Base-by-base conservation (phyloP, 768 basidiomycete species). In the Mycena latifolia region DNA sequence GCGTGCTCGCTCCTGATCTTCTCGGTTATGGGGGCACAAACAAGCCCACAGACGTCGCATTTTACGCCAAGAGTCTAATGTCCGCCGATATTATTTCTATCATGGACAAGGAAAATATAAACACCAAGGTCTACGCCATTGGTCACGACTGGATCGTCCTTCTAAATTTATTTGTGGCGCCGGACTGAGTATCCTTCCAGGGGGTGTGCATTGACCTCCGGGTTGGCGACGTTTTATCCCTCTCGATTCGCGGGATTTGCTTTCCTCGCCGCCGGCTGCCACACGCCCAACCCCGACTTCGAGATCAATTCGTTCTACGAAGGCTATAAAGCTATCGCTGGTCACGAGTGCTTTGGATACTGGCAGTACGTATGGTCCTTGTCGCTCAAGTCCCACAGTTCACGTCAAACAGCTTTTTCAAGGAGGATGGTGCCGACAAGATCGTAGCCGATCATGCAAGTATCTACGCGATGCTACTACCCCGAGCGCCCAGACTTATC, bases 1-100 rank as follows among this genome's bases (percentile, higher is more conserved):
- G 82, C 8, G 67, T 88, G 54, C 74, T 88, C 51, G 82, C 78
- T 1, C 85, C 84, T 1, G 86, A 87, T 70, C 79, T 85, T 78
- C 79, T 87, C 24, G 86, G 86, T 4, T 86, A 84, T 61, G 86
- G 85, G 8, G 79, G 79, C 1, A 85, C 85, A 17, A 77, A 77
- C 66, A 84, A 85, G 61, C 86, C 86, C 3, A 58, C 64, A 0
- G 79, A 84, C 52, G 58, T 72, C 6, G 69, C 63, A 3, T 67
- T 72, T 7, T 88, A 86, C 72, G 61, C 63, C 11, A 28, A 57
- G 35, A 78, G 72, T 53, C 67, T 75, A 29, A 73, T 87, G 48
- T 73, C 73, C 24, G 69, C 78, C 48, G 84, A 84, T 66, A 60
- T 84, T 5, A 57, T 81, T 39, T 81, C 82, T 45, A 76, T 85